Base-by-base conservation (phyloP, 2,329 filamentous ascomycete genomes). In the Fusarium hainanense region DNA sequence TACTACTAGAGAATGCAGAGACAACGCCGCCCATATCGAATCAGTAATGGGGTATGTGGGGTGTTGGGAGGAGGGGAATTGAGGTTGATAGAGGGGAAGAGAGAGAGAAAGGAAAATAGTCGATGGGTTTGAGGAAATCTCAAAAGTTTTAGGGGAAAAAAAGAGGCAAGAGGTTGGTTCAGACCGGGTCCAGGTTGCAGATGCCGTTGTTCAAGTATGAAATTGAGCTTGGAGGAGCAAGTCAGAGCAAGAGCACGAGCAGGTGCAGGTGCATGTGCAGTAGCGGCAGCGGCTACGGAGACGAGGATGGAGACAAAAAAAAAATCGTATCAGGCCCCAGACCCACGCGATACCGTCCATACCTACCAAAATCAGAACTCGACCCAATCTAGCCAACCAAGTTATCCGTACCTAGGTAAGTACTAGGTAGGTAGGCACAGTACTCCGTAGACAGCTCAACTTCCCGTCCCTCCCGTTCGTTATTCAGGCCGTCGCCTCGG, bases 21-120 rank as follows among this genome's bases (percentile, higher is more conserved):
- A 83, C 77, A 67, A 81, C 80, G 74, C 80, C 79, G 73, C 80
- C 80, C 80, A 82, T 82, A 64, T 76, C 74, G 72, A 66, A 71
- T 70, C 66, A 70, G 57, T 58, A 47, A 58, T 63, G 60, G 54
- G 68, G 60, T 49, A 66, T 70, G 52, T 68, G 63, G 59, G 62
- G 52, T 65, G 32, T 48, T 63, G 7, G 32, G 27, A 28, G 28
- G 46, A 46, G 50, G 40, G 46, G 55, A 41, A 54, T 56, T 44
- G 59, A 52, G 58, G 58, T 57, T 63, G 40, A 57, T 65, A 48
- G 63, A 59, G 55, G 40, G 46, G 51, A 57, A 52, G 32, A 63
- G 54, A 28, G 54, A 28, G 56, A 43, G 41, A 50, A 23, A 41
- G 49, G 43, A 51, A 58, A 54, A 32, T 43, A 63, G 34, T 55